A percentile compares a stretch with the other conserved stretches of the same genome.
phyloP scores from a whole-genome alignment of 2,329 filamentous ascomycete genomes.

The Pyrenochaeta sp. region DNA sequence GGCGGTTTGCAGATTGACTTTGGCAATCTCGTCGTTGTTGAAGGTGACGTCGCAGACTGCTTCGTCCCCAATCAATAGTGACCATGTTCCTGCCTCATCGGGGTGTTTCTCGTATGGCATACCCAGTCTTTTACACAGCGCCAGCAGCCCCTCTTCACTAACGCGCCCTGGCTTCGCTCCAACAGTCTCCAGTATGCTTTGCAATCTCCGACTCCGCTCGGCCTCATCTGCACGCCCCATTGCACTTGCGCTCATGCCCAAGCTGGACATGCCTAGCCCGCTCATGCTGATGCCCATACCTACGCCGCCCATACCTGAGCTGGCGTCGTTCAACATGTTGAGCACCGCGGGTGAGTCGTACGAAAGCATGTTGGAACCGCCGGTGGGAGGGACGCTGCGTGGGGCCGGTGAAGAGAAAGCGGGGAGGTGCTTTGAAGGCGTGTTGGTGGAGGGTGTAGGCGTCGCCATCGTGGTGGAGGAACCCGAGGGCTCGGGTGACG shows the following conservation, averaged over 20 bases:
- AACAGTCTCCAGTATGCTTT: conserved; percentile 71
- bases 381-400: conserved; percentile 53
- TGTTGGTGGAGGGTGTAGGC: conserved; percentile 48
- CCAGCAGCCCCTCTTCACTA: conserved; percentile 77
- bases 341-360: conserved; percentile 56
- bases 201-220: conserved; percentile 62
- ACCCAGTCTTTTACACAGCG: conserved; percentile 72
- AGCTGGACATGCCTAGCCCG: conserved; percentile 52
- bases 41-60: conserved; percentile 41
- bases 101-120: conserved; percentile 57
- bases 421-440: conserved; percentile 48
- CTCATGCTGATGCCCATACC: conserved; percentile 50
- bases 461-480: conserved; percentile 40
- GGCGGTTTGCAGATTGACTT: conserved; percentile 70
- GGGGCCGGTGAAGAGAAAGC: conserved; percentile 52
- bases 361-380: conserved; percentile 47
- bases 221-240: conserved; percentile 60
- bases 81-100: conserved; percentile 40
- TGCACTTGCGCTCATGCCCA: conserved; percentile 48
- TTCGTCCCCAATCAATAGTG: conserved; percentile 47
- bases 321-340: conserved; percentile 51
- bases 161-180: conserved; percentile 73
- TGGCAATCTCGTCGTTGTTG: conserved; percentile 56
- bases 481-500: not conserved
- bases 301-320: conserved; percentile 46